These are phyloP conservation scores for cucumber (Cucumis sativus) DNA, from an alignment of 306 rosid species.

Conservation along the genomic window DNA sequence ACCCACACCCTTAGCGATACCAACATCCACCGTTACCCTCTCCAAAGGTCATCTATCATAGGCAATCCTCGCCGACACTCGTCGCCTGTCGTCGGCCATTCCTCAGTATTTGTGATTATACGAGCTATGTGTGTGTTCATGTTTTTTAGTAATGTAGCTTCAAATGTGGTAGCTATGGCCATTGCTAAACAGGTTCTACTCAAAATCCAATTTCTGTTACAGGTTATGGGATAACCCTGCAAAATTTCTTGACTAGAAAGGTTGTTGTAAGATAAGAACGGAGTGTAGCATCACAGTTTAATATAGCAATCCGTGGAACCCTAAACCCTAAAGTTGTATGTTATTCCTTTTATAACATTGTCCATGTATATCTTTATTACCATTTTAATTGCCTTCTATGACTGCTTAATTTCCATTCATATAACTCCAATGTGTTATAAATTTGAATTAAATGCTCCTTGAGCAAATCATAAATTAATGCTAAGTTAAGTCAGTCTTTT, in stretches of 20 bases:
- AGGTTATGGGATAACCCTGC: neutral
- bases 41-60: too few relatives aligned
- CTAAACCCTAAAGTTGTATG: neutral
- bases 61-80: too few relatives aligned
- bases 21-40: too few relatives aligned
- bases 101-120: constrained; percentile 79
- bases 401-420: neutral
- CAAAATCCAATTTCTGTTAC: neutral
- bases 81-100: too few relatives aligned
- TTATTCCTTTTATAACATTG: neutral
- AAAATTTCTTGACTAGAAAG: constrained; percentile 5
- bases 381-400: neutral
- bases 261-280: constrained; percentile 52
- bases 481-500: too few relatives aligned
- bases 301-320: too few relatives aligned
- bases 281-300: constrained; percentile 77
- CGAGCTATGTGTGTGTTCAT: constrained; percentile 66
- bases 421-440: too few relatives aligned
- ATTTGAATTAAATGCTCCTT: too few relatives aligned
- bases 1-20: too few relatives aligned
- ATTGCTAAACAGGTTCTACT: constrained; percentile 58
- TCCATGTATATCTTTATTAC: neutral
- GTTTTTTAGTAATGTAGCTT: constrained; percentile 85
- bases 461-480: too few relatives aligned
- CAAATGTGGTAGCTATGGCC: constrained; percentile 90